Evolutionary conservation across 441 rosid species (phyloP), one percentile per base, ranked within the genome.

Genomic region (Brassica balearica): DNA sequence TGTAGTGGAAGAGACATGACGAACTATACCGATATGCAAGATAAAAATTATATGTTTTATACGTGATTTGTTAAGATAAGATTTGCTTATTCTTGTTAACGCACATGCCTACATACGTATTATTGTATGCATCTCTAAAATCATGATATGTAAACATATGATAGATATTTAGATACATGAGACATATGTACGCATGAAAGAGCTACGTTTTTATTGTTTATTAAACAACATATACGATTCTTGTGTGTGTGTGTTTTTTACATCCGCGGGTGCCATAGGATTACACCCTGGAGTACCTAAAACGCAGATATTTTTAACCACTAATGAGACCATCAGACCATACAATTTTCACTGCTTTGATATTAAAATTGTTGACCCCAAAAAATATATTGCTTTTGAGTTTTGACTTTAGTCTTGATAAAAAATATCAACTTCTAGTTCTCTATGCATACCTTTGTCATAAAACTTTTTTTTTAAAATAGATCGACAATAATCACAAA

Each of bases 1-100:
- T 79, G 66, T 73, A 19, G 62, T 63, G 75, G 75, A 68, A 55
- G 67, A 74, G 62, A 74, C 71, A 79, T 79, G 78, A 73, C 82
- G 19, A 73, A 73, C 27, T 14, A 61, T 60, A 53, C 59, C 43
- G 9, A 68, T 32, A 60, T 69, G 36, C 41, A 79, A 38, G 71
- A 63, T 68, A 79, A 61, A 2, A 5, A 7, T 55, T 6, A 55
- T 15, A 55, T 55, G 2, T 55, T 55, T 41, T 65, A 53, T 23
- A 11, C 11, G 27, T 72, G 43, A 73, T 73, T 51, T 53, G 17
- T 14, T 53, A 55, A 17, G 78, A 79, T 62, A 69, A 69, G 60
- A 69, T 79, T 68, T 74, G 78, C 67, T 38, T 59, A 74, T 55
- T 55, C 67, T 69, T 74, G 71, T 68, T 38, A 62, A 19, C 78